Base-by-base conservation (phyloP, 2,329 filamentous ascomycete species). In the Fusarium multiceps region DNA sequence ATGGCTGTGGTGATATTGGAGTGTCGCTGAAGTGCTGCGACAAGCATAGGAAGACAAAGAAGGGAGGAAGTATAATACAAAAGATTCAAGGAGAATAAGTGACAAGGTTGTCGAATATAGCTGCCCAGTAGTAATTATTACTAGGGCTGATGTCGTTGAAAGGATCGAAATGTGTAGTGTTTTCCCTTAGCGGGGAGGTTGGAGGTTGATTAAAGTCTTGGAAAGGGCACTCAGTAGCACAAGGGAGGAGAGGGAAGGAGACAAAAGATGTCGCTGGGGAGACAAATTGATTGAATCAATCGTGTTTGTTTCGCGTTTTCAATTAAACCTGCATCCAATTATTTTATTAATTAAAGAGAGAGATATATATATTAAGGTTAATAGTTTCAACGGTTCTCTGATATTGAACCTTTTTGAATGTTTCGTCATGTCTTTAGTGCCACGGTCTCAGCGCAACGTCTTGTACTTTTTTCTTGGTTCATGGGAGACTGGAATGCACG, bases 231-330 rank as follows among this genome's bases (percentile, higher is more conserved):
- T 14, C 21, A 9, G 18, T 18, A 28, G 43, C 43, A 46, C 43
- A 25, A 42, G n/a, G 37, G 27, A 42, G 56, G 50, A 32, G 8
- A 49, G 48, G 30, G 56, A 66, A 60, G 23, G 47, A 59, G 49
- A 42, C 55, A 59, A 21, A 48, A 56, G 57, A 55, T 40, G 54
- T 61, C 42, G 47, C 48, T 47, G 63, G 51, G 46, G 67, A 51
- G 67, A 71, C 51, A 59, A 30, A 27, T 51, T 37, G 49, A 46
- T 40, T 40, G 28, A 54, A 71, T 69, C 69, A 54, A 71, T 69
- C 72, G 72, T 71, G 72, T 71, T 59, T 59, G 62, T 72, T 74
- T 74, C 72, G 72, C 64, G 72, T 72, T 67, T 49, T 51, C 37
- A 51, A 47, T 62, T 50, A 56, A 57, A 47, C 34, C 21, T 56